A percentile compares a stretch with the other conserved stretches of the same genome.
Evolutionary conservation across 208 protist species (phyloP).

Genomic region (Crithidia thermophila): DNA sequence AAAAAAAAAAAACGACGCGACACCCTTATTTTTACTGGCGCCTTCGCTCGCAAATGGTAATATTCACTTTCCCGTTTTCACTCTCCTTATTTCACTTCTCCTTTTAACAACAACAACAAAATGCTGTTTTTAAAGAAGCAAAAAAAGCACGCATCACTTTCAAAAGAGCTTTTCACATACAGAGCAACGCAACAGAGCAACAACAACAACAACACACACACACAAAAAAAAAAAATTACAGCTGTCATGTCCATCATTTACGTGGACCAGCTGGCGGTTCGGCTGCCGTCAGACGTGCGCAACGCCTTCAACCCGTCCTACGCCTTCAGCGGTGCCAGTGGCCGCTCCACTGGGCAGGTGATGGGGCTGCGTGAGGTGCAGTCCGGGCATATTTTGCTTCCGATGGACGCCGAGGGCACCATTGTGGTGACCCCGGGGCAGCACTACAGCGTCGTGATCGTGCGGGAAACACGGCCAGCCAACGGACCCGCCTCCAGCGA

Average conservation of each 20-base stretch:
- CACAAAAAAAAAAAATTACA: no score
- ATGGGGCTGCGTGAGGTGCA: constrained; percentile 52
- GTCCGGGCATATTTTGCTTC: constrained; percentile 56
- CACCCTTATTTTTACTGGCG: no score
- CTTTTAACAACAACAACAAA: no score
- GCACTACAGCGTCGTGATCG: constrained; percentile 54
- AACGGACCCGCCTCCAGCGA: background rate
- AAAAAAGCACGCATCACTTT: no score
- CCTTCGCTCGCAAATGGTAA: no score
- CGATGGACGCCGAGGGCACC: constrained; percentile 71
- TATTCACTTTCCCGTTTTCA: no score
- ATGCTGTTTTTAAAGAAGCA: no score
- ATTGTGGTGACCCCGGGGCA: constrained; percentile 62
- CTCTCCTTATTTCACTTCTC: no score
- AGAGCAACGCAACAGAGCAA: no score
- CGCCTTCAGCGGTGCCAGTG: constrained; percentile 53
- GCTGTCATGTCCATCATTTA: constrained; percentile 58
- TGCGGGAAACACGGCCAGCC: constrained; percentile 23
- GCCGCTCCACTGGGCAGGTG: constrained; percentile 25
- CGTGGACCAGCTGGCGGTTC: constrained; percentile 59
- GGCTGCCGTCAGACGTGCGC: constrained; percentile 56
- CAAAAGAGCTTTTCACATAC: no score
- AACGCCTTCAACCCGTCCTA: constrained; percentile 77
- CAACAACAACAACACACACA: no score
- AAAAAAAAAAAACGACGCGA: no score